Base-by-base conservation (phyloP, 495 filamentous ascomycete genomes). In the Usnea hakonensis region DNA sequence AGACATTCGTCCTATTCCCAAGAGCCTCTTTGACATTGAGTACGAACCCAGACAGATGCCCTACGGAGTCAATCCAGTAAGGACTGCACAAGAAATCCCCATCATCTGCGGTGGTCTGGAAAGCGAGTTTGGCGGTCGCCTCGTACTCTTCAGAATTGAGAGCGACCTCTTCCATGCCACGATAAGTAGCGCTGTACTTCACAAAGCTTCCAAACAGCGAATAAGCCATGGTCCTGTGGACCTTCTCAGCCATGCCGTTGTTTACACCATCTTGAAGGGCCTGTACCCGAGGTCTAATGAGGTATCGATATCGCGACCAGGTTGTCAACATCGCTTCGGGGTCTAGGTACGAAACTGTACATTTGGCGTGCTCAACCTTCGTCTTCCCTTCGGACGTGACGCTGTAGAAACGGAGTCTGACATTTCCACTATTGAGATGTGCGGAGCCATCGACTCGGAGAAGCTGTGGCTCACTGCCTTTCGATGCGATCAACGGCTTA, bases 401-500 rank as follows among this genome's bases (percentile, higher is more conserved):
- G 32, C 75, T 80, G 67, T 72, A 80, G 4, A 79, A 72, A 21
- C 74, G 64, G 0, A 77, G 41, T 17, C 69, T 56, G 16, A 73
- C 68, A 40, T 19, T 63, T 55, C 71, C 66, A 1, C 72, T 63
- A 16, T 62, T 64, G 73, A 73, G 74, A 41, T 77, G 71, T 4
- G 74, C 70, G 33, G 69, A 74, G 16, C 73, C 58, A 33, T 73
- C 74, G 4, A 75, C 67, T 23, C 75, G 72, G 68, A 79, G 74
- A 10, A 81, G 71, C 52, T 83, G 77, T n/a, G n/a, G n/a, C n/a
- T n/a, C n/a, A 57, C 79, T 74, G 36, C 78, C 78, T 17, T 73
- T 77, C 43, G 76, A 70, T 64, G 85, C 83, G 57, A 91, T 85
- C 30, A 90, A 77, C 8, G 86, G 79, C 73, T 89, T 90, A n/a